These are phyloP conservation scores for Raffaelea ambrosiae DNA, from an alignment of 2,329 filamentous ascomycete species.

Conservation along the genomic window DNA sequence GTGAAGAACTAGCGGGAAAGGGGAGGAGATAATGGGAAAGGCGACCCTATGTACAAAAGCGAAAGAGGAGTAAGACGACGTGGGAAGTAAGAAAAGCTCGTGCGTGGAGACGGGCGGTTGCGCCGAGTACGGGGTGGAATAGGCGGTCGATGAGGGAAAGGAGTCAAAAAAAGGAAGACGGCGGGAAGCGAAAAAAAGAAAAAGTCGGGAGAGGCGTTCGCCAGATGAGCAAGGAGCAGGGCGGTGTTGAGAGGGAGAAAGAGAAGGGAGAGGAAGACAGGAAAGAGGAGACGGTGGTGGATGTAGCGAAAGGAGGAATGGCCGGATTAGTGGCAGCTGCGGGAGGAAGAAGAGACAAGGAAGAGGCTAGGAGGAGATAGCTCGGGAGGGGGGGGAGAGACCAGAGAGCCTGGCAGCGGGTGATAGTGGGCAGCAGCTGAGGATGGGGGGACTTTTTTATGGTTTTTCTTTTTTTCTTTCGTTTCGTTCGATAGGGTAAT, in stretches of 20 bases:
- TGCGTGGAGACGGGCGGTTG: background rate
- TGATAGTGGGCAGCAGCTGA: slow-evolving; percentile 6
- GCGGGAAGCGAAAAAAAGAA: background rate
- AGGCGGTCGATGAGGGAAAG: background rate
- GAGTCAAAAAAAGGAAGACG: background rate
- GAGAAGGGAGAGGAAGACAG: background rate
- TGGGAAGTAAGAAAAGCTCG: background rate
- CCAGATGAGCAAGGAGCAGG: background rate
- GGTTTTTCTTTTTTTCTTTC: background rate
- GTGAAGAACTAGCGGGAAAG: background rate
- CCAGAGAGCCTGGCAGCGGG: background rate
- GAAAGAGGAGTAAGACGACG: too few species aligned
- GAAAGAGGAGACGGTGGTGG: background rate
- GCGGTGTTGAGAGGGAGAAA: background rate
- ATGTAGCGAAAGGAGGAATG: too few species aligned
- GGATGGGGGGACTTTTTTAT: slow-evolving; percentile 1
- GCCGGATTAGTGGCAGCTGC: too few species aligned
- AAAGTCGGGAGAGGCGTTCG: background rate
- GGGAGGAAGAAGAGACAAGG: too few species aligned
- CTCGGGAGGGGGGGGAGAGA: background rate
- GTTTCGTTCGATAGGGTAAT: background rate
- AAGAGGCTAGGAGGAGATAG: slow-evolving; percentile 3
- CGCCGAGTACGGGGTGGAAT: background rate
- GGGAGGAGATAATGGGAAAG: background rate
- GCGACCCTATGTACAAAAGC: background rate